Conservation (phyloP, 768 basidiomycete species). For the Tricholoma sp. region DNA sequence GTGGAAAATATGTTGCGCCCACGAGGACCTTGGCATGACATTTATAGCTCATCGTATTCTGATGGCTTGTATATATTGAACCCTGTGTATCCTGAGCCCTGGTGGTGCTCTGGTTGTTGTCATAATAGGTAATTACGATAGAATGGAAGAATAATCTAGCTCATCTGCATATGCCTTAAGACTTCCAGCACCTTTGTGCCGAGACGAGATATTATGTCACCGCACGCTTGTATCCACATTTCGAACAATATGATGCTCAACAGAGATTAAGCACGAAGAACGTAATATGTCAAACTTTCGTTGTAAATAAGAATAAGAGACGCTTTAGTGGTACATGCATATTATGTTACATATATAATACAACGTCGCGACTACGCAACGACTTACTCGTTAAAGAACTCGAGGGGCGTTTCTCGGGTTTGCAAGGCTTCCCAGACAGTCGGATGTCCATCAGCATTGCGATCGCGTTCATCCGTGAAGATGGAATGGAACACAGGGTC, state of each 20-base stretch:
- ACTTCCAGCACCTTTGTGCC: too few relatives aligned
- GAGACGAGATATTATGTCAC: too few relatives aligned
- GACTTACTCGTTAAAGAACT: conserved; percentile 65
- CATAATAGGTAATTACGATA: too few relatives aligned
- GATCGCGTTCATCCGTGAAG: conserved; percentile 54
- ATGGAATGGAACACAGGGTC: conserved; percentile 71
- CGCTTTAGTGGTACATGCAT: not conserved
- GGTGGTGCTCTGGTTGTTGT: too few relatives aligned
- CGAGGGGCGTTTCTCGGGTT: conserved; percentile 48
- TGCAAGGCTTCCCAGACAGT: conserved; percentile 66
- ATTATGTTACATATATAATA: not conserved
- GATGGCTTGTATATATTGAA: too few relatives aligned
- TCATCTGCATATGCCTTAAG: too few relatives aligned
- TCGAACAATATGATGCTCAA: too few relatives aligned
- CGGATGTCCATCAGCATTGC: conserved; percentile 42
- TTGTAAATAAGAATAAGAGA: not conserved
- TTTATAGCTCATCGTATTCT: not conserved
- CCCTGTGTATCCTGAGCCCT: too few relatives aligned
- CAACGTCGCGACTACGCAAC: not conserved
- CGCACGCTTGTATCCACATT: too few relatives aligned
- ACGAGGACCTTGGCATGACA: not conserved
- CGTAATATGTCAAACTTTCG: too few relatives aligned
- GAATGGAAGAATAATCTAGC: too few relatives aligned
- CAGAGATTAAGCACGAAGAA: too few relatives aligned
- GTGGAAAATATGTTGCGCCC: conserved; percentile 24